Evolutionary conservation across 2,329 filamentous ascomycete species (phyloP), one percentile per base, ranked within the genome.

Genomic region (Celoporthe dispersa): DNA sequence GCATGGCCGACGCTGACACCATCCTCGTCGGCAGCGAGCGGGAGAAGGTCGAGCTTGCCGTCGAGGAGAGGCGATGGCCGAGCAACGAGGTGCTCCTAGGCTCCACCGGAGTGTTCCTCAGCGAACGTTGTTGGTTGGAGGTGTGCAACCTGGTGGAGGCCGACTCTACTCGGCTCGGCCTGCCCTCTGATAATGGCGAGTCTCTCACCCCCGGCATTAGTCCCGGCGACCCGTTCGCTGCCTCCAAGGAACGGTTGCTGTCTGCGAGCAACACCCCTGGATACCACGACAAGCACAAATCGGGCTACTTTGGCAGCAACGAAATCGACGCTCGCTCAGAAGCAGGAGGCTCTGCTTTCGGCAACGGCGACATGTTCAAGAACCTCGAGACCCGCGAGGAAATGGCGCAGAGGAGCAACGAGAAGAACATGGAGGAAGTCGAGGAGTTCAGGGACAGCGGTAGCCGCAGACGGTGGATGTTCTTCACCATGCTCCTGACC

Each of bases 331-430:
- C 90, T 9, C 93, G 94, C 59, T 98, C 96, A 39, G 96, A 99
- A 66, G 94, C 95, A 9, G 95, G 94, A 4, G 92, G 87, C 1
- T 98, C 95, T n/a, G 94, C 93, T 7, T 92, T 97, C 78, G 92
- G 94, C 63, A 92, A 88, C 67, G 94, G 96, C 9, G 96, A 99
- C 79, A 97, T 99, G 95, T 99, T 99, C 86, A 93, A 94, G 77
- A 97, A 98, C 76, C 86, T 98, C 9, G 95, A 98, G 75, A 98
- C 95, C 8, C 89, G 94, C 73, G 92, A 97, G 78, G 93, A 97
- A 78, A 94, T 99, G 88, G 93, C 95, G 0, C 95, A 98, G 81
- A 95, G 97, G 74, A 93, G 93, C 72, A 97, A 97, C 74, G 93
- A 97, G 74, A 94, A 95, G 80, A 90, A 93, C 22, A 88, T 98